These are phyloP conservation scores for Myxozyma neglecta DNA, from an alignment of 805 yeast species.

Conservation along the genomic window DNA sequence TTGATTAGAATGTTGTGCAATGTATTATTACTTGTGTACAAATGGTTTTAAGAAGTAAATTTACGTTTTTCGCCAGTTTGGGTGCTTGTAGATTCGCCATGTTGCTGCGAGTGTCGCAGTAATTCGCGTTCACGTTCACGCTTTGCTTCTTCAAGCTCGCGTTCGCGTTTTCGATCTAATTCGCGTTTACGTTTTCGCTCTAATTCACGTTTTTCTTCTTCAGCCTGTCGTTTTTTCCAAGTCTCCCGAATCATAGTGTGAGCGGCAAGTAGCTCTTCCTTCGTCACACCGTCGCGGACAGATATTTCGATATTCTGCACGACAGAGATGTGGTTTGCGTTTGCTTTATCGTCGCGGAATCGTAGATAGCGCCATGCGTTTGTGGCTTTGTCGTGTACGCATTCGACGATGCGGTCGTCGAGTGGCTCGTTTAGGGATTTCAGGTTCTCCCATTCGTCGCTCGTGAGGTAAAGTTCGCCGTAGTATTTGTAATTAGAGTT, in stretches of 20 bases:
- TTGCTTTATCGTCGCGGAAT: constrained; percentile 87
- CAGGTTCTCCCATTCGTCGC: constrained; percentile 77
- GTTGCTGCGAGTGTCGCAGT: background rate
- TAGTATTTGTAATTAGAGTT: constrained; percentile 61
- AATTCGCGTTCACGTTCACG: background rate
- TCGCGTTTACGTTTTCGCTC: background rate
- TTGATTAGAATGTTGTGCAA: constrained; percentile 3
- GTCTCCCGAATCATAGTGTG: constrained; percentile 56
- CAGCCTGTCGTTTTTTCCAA: constrained; percentile 60
- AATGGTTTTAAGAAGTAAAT: no score
- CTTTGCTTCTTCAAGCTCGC: constrained; percentile 22
- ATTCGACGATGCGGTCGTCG: constrained; percentile 86
- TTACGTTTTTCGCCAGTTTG: constrained; percentile 16
- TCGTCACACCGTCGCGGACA: constrained; percentile 80
- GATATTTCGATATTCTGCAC: constrained; percentile 81
- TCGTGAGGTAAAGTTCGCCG: constrained; percentile 59
- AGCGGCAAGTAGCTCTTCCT: constrained; percentile 67
- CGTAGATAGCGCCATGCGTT: constrained; percentile 82
- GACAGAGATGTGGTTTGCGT: constrained; percentile 80
- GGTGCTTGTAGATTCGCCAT: background rate
- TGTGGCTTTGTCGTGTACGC: constrained; percentile 59
- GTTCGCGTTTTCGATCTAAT: background rate
- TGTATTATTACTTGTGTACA: no score
- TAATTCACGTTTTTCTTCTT: constrained; percentile 25
- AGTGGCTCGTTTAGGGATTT: constrained; percentile 74